Base-by-base conservation (phyloP, 768 basidiomycete genomes). In the Trametes cingulata region DNA sequence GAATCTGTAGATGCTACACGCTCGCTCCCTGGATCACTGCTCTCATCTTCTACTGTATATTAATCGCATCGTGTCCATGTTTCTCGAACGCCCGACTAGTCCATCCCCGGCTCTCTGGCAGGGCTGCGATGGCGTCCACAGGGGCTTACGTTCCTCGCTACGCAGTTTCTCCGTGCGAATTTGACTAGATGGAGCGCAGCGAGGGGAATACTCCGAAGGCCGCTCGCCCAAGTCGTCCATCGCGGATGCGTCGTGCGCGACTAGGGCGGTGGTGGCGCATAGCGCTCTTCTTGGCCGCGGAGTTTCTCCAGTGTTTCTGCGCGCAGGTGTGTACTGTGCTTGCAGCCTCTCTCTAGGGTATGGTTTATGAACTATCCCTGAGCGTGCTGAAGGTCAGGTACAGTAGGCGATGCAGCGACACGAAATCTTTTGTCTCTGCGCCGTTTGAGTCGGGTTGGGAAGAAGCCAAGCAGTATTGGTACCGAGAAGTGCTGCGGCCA, bases 241-340 rank as follows among this genome's bases (percentile, higher is more conserved):
- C 40, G 36, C 17, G 40, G 14, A 29, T 48, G 20, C 22, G n/a
- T 42, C 17, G 39, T 6, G 56, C 12, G 14, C 9, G 39, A 22
- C 43, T 29, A 40, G 33, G 27, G 25, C 46, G 46, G 19, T 41
- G 52, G 58, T 60, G 58, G 59, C 59, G 59, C 52, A 54, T 27
- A 39, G 39, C 59, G 39, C 19, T 35, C 20, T 9, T 8, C 49
- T 46, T 52, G 57, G 57, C 35, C 43, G 52, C 52, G 59, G 45
- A 36, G 59, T 54, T 60, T 60, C 47, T 54, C 59, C 58, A 60
- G 19, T 35, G 41, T 60, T 60, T 60, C 52, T 41, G 52, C 58
- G 58, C 13, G 24, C 6, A 17, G 9, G 29, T 33, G 4, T 10
- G 10, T 4, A 10, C 29, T 33, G 29, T 10, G 29, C 4, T n/a